A percentile compares a stretch with the other conserved stretches of the same genome.
Evolutionary conservation across 2,329 filamentous ascomycete genomes (phyloP).

Genomic region (Tolypocladium pustulatum): DNA sequence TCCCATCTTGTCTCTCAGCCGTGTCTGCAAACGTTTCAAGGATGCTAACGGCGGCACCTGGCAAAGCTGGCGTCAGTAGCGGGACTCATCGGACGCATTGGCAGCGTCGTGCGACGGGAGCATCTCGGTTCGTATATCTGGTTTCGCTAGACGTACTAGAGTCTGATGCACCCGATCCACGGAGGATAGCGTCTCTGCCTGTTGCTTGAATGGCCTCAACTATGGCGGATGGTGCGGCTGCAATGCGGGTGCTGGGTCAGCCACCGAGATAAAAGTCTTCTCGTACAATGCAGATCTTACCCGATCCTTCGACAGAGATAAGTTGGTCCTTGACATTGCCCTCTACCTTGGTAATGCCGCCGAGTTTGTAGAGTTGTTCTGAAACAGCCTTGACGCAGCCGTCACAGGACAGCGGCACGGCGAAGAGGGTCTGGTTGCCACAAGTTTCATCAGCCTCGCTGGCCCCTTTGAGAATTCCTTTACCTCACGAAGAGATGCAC

Average conservation of each 20-base stretch:
- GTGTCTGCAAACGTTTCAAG: conserved; percentile 70
- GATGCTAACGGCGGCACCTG: conserved; percentile 84
- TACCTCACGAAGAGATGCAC: background rate
- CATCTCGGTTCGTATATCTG: conserved; percentile 1
- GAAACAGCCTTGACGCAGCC: conserved; percentile 81
- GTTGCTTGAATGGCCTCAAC: conserved; percentile 82
- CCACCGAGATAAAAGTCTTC: background rate
- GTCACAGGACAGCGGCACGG: conserved; percentile 88
- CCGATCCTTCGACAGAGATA: conserved; percentile 75
- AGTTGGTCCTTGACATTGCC: conserved; percentile 76
- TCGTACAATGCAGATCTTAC: conserved; percentile 25
- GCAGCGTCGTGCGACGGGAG: background rate
- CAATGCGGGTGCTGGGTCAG: background rate
- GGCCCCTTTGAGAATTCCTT: background rate
- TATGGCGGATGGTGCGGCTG: conserved; percentile 78
- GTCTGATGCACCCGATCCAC: conserved; percentile 77
- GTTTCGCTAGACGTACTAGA: conserved; percentile 42
- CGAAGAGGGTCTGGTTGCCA: conserved; percentile 69
- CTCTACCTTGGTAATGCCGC: conserved; percentile 73
- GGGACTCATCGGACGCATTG: background rate
- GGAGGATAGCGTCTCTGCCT: conserved; percentile 86
- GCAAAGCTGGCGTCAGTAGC: background rate
- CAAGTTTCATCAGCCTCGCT: conserved; percentile 22
- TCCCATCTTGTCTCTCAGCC: conserved; percentile 30
- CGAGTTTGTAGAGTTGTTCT: conserved; percentile 62